Conservation (phyloP, 208 protist species). For the Leishmania mexicana region DNA sequence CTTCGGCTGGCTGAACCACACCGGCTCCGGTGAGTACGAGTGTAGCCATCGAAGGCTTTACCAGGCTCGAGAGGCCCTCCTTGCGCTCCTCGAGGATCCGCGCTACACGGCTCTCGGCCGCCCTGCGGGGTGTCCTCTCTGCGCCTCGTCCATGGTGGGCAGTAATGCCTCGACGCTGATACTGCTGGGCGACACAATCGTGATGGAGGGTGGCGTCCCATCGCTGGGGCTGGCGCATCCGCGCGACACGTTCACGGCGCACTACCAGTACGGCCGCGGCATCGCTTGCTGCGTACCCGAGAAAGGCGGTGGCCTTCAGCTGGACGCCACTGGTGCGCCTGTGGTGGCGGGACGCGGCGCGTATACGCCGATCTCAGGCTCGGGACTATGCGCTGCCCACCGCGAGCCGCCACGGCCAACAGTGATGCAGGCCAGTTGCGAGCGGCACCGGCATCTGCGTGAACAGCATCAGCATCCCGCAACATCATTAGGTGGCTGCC, state of each 20-base stretch:
- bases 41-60: slow-evolving; percentile 37
- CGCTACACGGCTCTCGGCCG: slow-evolving; percentile 36
- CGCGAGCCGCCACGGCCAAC: slow-evolving; percentile 1
- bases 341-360: neutral
- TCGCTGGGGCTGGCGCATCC: slow-evolving; percentile 41
- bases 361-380: neutral
- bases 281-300: slow-evolving; percentile 55
- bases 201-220: slow-evolving; percentile 68
- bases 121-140: slow-evolving; percentile 21
- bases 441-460: neutral
- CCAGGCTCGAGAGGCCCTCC: slow-evolving; percentile 31
- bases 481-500: neutral
- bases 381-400: slow-evolving; percentile 7
- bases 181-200: slow-evolving; percentile 56
- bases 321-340: neutral
- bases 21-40: slow-evolving; percentile 57
- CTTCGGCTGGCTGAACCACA: slow-evolving; percentile 61
- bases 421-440: slow-evolving; percentile 9
- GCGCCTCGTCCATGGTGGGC: slow-evolving; percentile 9
- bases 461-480: neutral
- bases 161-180: slow-evolving; percentile 37
- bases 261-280: slow-evolving; percentile 67
- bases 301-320: slow-evolving; percentile 1
- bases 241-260: slow-evolving; percentile 40
- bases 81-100: slow-evolving; percentile 33